Percentiles rank a stretch among this genome's conserved stretches.
phyloP scores from a whole-genome alignment of 78 protist genomes.

The Trichosphaerium sp. region DNA sequence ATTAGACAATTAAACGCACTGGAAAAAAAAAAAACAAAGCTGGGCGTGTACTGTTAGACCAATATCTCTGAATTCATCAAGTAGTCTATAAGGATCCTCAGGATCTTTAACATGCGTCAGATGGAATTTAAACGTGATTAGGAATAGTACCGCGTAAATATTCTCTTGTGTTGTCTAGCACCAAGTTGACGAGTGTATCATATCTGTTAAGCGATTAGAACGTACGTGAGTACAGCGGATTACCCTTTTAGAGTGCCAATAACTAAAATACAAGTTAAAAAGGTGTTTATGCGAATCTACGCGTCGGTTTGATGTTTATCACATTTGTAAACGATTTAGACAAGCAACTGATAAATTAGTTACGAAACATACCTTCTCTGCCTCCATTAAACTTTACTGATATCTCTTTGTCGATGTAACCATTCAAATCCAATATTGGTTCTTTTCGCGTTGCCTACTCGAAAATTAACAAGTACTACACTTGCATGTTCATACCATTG shows the following conservation, averaged over 20 bases:
- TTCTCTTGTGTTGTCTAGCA: slow-evolving; percentile 29
- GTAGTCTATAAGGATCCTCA: slow-evolving; percentile 33
- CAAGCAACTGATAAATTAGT: background rate
- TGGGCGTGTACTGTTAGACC: too few species aligned
- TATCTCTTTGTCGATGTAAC: slow-evolving; percentile 42
- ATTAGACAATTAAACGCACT: too few species aligned
- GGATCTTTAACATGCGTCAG: slow-evolving; percentile 48
- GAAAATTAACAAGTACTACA: too few species aligned
- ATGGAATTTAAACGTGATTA: too few species aligned
- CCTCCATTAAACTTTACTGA: slow-evolving; percentile 59
- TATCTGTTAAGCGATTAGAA: too few species aligned
- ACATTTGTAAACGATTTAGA: background rate
- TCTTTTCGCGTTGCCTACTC: too few species aligned
- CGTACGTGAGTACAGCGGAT: too few species aligned
- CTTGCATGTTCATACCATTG: too few species aligned
- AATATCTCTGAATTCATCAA: slow-evolving; percentile 39
- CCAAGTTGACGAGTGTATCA: slow-evolving; percentile 45
- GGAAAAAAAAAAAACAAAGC: too few species aligned
- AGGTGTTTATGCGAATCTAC: too few species aligned
- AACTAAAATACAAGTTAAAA: slow-evolving; percentile 17
- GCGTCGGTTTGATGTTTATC: too few species aligned
- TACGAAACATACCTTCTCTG: slow-evolving; percentile 32
- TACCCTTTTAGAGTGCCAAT: slow-evolving; percentile 59
- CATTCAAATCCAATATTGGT: slow-evolving; percentile 46
- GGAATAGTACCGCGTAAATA: too few species aligned